Base-by-base conservation (phyloP, 768 basidiomycete genomes). In the Amanita pseudoporphyria region DNA sequence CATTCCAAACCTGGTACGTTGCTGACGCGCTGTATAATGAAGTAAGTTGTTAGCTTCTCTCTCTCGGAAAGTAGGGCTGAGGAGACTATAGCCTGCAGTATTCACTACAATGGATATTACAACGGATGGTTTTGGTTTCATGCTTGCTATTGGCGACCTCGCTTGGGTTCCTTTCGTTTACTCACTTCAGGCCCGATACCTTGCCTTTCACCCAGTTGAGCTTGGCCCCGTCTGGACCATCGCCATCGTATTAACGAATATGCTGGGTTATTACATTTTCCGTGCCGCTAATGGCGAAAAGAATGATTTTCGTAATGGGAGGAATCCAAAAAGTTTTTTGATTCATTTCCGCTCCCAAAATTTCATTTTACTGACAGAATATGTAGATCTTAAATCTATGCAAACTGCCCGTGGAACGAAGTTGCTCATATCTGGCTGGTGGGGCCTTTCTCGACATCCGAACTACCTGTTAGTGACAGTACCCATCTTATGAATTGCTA, bases 31-130 rank as follows among this genome's bases (percentile, higher is more conserved):
- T 96, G 39, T 96, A 87, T 69, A 92, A 93, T 62, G 96, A 98
- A 75, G 93, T 87, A 52, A 13, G 60, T 57, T 5, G 37, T 49
- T 26, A 16, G 31, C 13, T 18, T 26, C 18, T 40, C 24, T 18
- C 42, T 37, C 39, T 42, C 24, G 36, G 52, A 12, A 24, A 45
- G 21, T 28, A 28, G 28, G 37, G 37, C 16, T 41, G 10, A 16
- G 32, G 0, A 10, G 3, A 19, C 16, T 24, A 13, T 56, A 96
- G 90, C 77, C 87, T 1, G 85, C 88, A 9, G 76, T 99, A 55
- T 74, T 98, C 51, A 94, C 90, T 1, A 92, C 87, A 3, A 99
- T 99, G 89, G 96, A 99, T 60, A 94, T 99, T 61, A 94, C 85
- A 3, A 88, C 87, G 9, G 96, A 99, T 58, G 96, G 96, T 9